phyloP scores from a whole-genome alignment of 2,329 filamentous ascomycete species.

The Microsporum audouinii region DNA sequence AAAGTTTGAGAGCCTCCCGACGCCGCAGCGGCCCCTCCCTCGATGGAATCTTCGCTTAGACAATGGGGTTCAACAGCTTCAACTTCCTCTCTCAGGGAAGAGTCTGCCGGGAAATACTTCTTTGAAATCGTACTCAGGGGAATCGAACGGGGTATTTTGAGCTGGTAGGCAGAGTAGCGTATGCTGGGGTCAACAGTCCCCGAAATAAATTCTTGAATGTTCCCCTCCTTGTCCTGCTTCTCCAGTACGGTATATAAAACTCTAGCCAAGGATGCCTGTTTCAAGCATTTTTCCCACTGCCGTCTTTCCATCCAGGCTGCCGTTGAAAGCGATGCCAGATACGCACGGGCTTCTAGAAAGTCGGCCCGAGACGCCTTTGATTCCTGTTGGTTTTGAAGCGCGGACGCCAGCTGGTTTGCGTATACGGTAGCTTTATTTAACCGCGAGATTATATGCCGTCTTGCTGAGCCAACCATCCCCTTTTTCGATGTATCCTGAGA shows the following conservation, averaged over 20 bases:
- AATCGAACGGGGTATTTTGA: conserved; percentile 74
- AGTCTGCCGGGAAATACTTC: conserved; percentile 59
- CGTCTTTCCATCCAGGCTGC: conserved; percentile 77
- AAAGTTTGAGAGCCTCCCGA: conserved; percentile 40
- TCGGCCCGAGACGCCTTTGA: conserved; percentile 59
- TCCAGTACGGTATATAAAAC: conserved; percentile 73
- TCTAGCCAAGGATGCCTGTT: conserved; percentile 62
- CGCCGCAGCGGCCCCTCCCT: conserved; percentile 34
- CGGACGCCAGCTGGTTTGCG: conserved; percentile 55
- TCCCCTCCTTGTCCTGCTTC: conserved; percentile 53
- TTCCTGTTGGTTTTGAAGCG: conserved; percentile 52
- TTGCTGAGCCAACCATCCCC: conserved; percentile 64
- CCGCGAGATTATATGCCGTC: conserved; percentile 79
- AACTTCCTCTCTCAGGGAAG: conserved; percentile 52
- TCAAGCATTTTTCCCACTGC: conserved; percentile 68
- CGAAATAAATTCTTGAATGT: conserved; percentile 74
- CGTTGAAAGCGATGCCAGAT: conserved; percentile 64
- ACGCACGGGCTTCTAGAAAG: conserved; percentile 75
- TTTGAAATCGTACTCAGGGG: conserved; percentile 68
- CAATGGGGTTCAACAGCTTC: conserved; percentile 58
- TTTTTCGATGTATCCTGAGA: conserved; percentile 60
- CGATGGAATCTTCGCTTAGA: conserved; percentile 48
- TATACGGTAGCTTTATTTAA: conserved; percentile 65
- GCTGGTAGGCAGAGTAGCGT: conserved; percentile 85
- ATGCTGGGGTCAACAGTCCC: conserved; percentile 87